Evolutionary conservation across 106 monocot species (phyloP), one percentile per base, ranked within the genome.

Genomic region (Ottelia alismoides): DNA sequence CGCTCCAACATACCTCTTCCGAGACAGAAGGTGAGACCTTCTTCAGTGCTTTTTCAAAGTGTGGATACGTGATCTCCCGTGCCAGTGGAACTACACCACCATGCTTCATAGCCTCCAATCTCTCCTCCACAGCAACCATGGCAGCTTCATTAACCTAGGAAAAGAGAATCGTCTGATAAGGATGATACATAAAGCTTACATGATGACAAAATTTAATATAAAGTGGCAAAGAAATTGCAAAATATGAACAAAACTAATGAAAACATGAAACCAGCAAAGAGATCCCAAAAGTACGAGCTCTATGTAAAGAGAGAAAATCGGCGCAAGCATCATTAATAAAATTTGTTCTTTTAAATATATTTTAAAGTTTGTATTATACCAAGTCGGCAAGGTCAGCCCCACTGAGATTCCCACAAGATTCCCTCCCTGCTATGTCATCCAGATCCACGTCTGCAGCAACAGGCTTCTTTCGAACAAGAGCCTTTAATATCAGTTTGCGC

Each of bases 341-440:
- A n/a, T n/a, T n/a, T n/a, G n/a, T n/a, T n/a, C n/a, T n/a, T n/a
- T n/a, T n/a, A n/a, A n/a, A n/a, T n/a, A n/a, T n/a, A n/a, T n/a
- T n/a, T 17, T 17, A 16, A 25, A 24, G 31, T 0, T 4, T 35
- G 57, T 25, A 40, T 24, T 3, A 2, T 67, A 67, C 67, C 67
- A 67, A 18, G 31, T 47, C 31, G 19, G 19, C 30, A 12, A 67
- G 67, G 58, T 67, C 57, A 49, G 67, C 67, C 6, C 67, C 67
- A 28, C 67, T 67, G 20, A 67, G 45, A 19, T 51, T 57, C 4
- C 40, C 27, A 45, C 67, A 67, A 24, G 48, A 57, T 17, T 67
- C 45, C 23, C 40, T 64, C 19, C 64, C 12, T 45, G 49, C 67
- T 57, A 67, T 57, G 14, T 12, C 27, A 58, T 57, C 35, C 25